A percentile compares a stretch with the other conserved stretches of the same genome.
Conservation (phyloP, 768 basidiomycete genomes). For the Agrocybe pediades region DNA sequence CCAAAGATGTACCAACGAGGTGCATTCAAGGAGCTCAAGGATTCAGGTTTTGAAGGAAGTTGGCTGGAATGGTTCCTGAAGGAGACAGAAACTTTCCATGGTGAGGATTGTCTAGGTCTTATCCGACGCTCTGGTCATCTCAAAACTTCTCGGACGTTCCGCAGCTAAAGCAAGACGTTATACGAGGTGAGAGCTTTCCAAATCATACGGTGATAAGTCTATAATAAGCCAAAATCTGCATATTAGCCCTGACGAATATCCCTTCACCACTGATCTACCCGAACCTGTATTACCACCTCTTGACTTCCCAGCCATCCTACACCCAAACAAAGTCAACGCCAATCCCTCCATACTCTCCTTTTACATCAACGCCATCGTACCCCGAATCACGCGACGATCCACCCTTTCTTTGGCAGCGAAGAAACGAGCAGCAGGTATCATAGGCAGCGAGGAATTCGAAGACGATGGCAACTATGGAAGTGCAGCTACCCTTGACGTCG, state of each 20-base stretch:
- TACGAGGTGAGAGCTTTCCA: constrained; percentile 64
- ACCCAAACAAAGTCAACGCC: constrained; percentile 80
- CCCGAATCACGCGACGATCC: constrained; percentile 79
- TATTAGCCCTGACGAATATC: constrained; percentile 93
- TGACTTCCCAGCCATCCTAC: constrained; percentile 73
- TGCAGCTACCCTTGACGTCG: constrained; percentile 91
- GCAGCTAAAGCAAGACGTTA: constrained; percentile 93
- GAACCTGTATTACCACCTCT: constrained; percentile 76
- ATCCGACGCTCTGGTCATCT: constrained; percentile 7
- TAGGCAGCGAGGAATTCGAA: constrained; percentile 69
- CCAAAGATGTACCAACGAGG: constrained; percentile 83
- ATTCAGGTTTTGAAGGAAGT: constrained; percentile 76
- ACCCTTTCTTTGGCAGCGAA: constrained; percentile 64
- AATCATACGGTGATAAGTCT: neutral
- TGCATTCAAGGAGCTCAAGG: constrained; percentile 75
- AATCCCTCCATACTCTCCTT: constrained; percentile 87
- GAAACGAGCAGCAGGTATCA: constrained; percentile 69
- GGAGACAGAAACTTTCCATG: constrained; percentile 94
- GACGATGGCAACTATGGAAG: constrained; percentile 99
- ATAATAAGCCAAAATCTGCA: constrained; percentile 1
- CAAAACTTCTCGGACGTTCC: constrained; percentile 3
- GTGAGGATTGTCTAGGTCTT: constrained; percentile 43
- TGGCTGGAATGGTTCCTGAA: constrained; percentile 99
- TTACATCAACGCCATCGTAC: constrained; percentile 87
- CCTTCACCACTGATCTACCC: constrained; percentile 86